Conservation (phyloP, 2,329 filamentous ascomycete genomes). For the Phoma sp. region DNA sequence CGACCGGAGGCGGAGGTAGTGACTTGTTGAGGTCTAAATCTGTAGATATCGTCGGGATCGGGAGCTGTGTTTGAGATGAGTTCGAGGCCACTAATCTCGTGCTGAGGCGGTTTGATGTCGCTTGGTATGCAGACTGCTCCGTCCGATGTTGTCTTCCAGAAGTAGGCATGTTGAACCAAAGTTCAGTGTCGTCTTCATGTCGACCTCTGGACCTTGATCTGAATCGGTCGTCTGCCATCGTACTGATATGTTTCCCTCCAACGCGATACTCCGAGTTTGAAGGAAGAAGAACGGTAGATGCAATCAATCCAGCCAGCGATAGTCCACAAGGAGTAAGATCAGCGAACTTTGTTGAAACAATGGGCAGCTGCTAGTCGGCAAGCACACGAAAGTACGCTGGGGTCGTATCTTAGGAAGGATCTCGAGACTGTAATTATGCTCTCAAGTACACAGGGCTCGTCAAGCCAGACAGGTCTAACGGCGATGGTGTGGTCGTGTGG, state of each 20-base stretch:
- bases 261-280: background rate
- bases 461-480: slow-evolving; percentile 28
- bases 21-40: slow-evolving; percentile 38
- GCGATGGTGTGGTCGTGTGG: slow-evolving; percentile 29
- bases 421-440: slow-evolving; percentile 35
- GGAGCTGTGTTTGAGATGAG: slow-evolving; percentile 12
- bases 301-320: slow-evolving; percentile 24
- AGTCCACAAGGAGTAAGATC: slow-evolving; percentile 31
- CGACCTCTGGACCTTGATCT: slow-evolving; percentile 20
- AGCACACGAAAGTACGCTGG: slow-evolving; percentile 39
- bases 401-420: slow-evolving; percentile 26
- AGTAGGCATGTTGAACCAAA: slow-evolving; percentile 42
- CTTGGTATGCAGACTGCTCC: slow-evolving; percentile 37
- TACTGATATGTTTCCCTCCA: background rate
- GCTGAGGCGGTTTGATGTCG: slow-evolving; percentile 34
- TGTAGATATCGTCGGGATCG: slow-evolving; percentile 30
- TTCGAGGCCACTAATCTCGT: slow-evolving; percentile 21
- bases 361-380: slow-evolving; percentile 39
- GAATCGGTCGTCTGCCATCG: slow-evolving; percentile 32
- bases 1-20: slow-evolving; percentile 36
- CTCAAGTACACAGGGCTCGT: slow-evolving; percentile 26
- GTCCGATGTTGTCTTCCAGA: slow-evolving; percentile 18
- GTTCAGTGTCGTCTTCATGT: slow-evolving; percentile 30
- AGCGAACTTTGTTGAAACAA: slow-evolving; percentile 31
- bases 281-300: background rate